phyloP scores from a whole-genome alignment of 106 monocot species.

The Dioscorea zingiberensis region DNA sequence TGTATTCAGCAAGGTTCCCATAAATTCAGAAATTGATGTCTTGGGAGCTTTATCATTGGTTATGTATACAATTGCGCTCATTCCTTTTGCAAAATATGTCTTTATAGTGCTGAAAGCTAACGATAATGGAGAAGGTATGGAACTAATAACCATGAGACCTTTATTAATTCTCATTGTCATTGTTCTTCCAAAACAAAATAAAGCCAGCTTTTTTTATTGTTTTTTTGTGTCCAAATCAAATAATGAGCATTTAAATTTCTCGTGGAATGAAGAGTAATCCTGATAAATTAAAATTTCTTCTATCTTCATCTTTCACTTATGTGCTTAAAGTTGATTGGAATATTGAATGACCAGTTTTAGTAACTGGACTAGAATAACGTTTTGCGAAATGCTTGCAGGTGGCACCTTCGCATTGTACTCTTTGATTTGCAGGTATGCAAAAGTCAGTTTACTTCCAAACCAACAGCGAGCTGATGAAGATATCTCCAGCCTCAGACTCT shows the following conservation, averaged over 20 bases:
- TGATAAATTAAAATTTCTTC: no score
- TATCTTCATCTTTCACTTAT: no score
- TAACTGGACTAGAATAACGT: no score
- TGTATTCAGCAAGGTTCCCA: conserved; percentile 89
- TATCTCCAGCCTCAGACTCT: conserved; percentile 80
- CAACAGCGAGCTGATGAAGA: conserved; percentile 82
- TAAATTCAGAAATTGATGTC: conserved; percentile 75
- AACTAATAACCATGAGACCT: neutral
- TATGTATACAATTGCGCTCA: conserved; percentile 84
- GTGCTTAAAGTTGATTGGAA: no score
- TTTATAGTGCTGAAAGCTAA: conserved; percentile 94
- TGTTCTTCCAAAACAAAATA: neutral
- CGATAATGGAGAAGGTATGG: conserved; percentile 88
- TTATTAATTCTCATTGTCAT: neutral
- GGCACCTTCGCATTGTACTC: conserved; percentile 93
- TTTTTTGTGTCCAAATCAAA: neutral
- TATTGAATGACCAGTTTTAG: no score
- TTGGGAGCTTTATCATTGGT: conserved; percentile 87
- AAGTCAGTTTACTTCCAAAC: conserved; percentile 79
- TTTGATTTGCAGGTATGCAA: conserved; percentile 89
- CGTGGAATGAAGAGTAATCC: no score
- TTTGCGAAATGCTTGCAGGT: conserved; percentile 30
- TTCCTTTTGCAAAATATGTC: conserved; percentile 88
- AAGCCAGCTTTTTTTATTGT: neutral
- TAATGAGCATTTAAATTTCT: no score